Base-by-base conservation (phyloP, 352 stramenopile genomes). In the Phytopythium delawarense region DNA sequence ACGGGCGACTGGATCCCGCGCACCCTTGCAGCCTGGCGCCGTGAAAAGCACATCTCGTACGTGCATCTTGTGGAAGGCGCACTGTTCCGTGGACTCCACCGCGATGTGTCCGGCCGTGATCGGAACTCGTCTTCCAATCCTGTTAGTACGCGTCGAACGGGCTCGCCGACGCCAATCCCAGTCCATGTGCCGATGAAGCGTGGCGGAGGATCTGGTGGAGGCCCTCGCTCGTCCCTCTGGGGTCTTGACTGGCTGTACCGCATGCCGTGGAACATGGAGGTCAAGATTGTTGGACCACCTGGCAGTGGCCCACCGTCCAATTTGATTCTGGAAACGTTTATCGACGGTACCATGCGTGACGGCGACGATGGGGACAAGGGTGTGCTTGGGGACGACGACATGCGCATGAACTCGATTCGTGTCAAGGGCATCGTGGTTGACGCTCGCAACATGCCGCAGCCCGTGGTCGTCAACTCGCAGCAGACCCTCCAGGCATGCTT, bases 211-310 rank as follows among this genome's bases (percentile, higher is more conserved):
- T 72, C 79, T 51, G 92, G 87, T 70, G 69, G 77, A 32, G 76
- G 71, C 16, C 87, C 75, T 53, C 82, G 91, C 37, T 73, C 82
- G 0, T 91, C 81, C 9, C 64, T 91, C 15, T 96, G 87, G 86
- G 85, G 84, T 16, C 71, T 96, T 5, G 87, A 96, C 60, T 96
- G 87, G 87, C 72, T 96, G 2, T 96, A 94, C 61, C 86, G 87
- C 51, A 94, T 96, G 86, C 87, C 87, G 4, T 96, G 87, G 87
- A 96, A 96, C 57, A 96, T 96, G 84, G 87, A 96, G 64, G 87
- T 96, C 44, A 96, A 96, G 69, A 93, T 96, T 61, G 83, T 94
- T 9, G 87, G 87, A 0, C 87, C 87, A 21, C 87, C 87, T 54
- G 87, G 87, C 32, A 94, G 84, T 59, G 87, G 87, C 0, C 87